Conservation (phyloP, 2,329 filamentous ascomycete genomes). For the Orbilia oligospora region DNA sequence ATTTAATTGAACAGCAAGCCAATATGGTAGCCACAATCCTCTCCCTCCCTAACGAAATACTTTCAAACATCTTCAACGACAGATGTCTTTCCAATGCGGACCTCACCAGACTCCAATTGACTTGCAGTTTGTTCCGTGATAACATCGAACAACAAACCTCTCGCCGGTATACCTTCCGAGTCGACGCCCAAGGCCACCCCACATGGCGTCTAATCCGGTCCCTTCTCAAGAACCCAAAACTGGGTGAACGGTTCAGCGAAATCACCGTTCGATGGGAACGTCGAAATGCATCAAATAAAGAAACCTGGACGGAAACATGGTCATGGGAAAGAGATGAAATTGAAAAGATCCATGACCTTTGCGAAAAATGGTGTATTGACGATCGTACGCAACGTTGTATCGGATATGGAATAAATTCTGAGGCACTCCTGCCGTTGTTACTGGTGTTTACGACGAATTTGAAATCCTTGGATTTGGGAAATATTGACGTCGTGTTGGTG, state of each 20-base stretch:
- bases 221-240: slow-evolving; percentile 27
- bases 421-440: neutral
- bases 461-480: neutral
- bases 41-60: slow-evolving; percentile 21
- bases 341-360: neutral
- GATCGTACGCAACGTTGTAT: neutral
- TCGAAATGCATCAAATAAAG: neutral
- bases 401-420: neutral
- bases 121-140: slow-evolving; percentile 21
- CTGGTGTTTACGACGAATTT: slow-evolving; percentile 8
- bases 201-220: slow-evolving; percentile 22
- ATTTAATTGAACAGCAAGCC: too few relatives aligned
- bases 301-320: slow-evolving; percentile 6
- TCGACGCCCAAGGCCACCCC: slow-evolving; percentile 18
- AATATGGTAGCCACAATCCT: slow-evolving; percentile 9
- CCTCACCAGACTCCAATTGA: slow-evolving; percentile 7
- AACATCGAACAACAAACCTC: neutral
- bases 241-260: slow-evolving; percentile 8
- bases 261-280: slow-evolving; percentile 38
- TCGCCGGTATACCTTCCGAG: slow-evolving; percentile 35
- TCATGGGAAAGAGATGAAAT: neutral
- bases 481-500: neutral
- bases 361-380: neutral
- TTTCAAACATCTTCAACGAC: slow-evolving; percentile 9
- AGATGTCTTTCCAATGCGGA: slow-evolving; percentile 35